Base-by-base conservation (phyloP, 768 basidiomycete species). In the Trametes sanguinea region DNA sequence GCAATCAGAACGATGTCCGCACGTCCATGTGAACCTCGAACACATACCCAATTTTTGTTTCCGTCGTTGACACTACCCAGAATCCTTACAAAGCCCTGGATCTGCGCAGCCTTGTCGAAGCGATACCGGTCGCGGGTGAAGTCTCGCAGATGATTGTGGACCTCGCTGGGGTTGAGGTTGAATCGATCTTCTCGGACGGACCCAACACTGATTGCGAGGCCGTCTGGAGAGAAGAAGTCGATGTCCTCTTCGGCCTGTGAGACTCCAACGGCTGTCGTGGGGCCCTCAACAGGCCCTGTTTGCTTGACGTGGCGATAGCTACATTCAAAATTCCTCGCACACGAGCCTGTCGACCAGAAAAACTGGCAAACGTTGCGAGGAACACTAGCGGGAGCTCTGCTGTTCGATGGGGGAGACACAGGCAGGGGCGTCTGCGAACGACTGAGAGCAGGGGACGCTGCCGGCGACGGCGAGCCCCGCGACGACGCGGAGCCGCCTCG, bases 41-140 rank as follows among this genome's bases (percentile, higher is more conserved):
- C 22, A 17, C 69, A 10, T 55, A 69, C 68, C 67, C 68, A 71
- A 22, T 40, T 51, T 46, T 59, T 45, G 53, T 66, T 67, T 8
- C 51, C 57, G 45, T 51, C 53, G 54, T 51, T 57, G 39, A 61
- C 64, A 53, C 57, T 68, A 17, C 40, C 56, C 14, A 57, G 40
- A 37, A 62, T 64, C 55, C 51, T 62, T 37, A 46, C 57, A 60
- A 86, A 87, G 1, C 75, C 73, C 65, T 85, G 84, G 1, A 84
- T 61, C 4, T 84, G 73, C 45, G 74, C 74, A 0, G 80, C 73
- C 1, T 44, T 71, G 1, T 61, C 65, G 63, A 87, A 86, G 27
- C 72, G 70, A 65, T 74, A 86, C 16, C 69, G 60, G 56, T 84
- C 81, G 10, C 32, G 53, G 9, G 84, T 71, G 68, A 77, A 86